phyloP scores from a whole-genome alignment of 345 rosid genomes.

The Lepidium africanum region DNA sequence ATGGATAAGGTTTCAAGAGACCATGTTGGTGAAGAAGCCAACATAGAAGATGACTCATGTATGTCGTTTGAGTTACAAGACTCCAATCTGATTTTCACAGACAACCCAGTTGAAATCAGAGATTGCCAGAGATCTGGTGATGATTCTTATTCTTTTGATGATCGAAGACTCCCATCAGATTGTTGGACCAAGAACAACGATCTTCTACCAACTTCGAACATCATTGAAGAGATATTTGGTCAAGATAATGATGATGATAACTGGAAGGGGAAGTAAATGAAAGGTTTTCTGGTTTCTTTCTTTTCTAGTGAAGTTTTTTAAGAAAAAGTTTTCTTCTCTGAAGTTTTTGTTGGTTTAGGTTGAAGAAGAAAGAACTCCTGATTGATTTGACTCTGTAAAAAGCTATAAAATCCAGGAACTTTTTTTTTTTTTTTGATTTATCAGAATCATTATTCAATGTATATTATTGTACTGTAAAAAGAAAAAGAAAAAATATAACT shows the following conservation, averaged over 20 bases:
- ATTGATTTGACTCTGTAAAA: slow-evolving; percentile 13
- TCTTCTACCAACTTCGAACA: slow-evolving; percentile 56
- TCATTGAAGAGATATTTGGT: slow-evolving; percentile 71
- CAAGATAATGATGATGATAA: not conserved
- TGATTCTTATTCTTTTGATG: slow-evolving; percentile 34
- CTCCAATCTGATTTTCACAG: slow-evolving; percentile 22
- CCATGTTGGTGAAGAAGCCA: slow-evolving; percentile 5
- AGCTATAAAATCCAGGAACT: slow-evolving; percentile 2
- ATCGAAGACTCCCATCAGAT: slow-evolving; percentile 29
- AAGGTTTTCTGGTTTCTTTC: not conserved
- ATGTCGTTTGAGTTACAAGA: slow-evolving; percentile 48
- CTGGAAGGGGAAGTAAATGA: slow-evolving; percentile 15
- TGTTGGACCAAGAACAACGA: slow-evolving; percentile 36
- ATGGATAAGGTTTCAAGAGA: slow-evolving; percentile 9
- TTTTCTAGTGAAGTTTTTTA: not conserved
- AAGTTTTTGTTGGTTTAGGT: not conserved
- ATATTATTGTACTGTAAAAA: slow-evolving; percentile 13
- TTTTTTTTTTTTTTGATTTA: not conserved
- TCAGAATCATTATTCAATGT: slow-evolving; percentile 9
- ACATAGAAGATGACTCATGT: slow-evolving; percentile 39
- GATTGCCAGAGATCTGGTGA: slow-evolving; percentile 24
- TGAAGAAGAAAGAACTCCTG: slow-evolving; percentile 1
- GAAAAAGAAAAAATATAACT: not conserved
- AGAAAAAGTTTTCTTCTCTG: not conserved
- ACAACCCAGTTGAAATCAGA: slow-evolving; percentile 1